Conservation (phyloP, 179 eudicot species). For the Actinidia arguta region DNA sequence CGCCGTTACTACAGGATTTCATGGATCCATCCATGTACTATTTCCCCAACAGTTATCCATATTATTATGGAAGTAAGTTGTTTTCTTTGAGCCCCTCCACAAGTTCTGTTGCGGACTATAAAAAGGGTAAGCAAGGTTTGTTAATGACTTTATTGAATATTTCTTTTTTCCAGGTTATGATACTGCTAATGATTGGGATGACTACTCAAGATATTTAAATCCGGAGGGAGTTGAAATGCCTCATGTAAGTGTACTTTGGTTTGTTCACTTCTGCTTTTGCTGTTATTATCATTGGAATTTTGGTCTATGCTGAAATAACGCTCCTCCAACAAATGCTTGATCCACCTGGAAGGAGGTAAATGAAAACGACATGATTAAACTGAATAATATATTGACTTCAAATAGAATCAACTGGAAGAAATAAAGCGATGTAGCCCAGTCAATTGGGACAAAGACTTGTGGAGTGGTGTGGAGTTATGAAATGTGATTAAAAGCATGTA, state of each 20-base stretch:
- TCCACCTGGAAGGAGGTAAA: neutral
- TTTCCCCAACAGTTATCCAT: constrained; percentile 58
- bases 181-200: constrained; percentile 62
- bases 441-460: neutral
- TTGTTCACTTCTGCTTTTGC: neutral
- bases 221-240: constrained; percentile 73
- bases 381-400: neutral
- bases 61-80: constrained; percentile 60
- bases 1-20: constrained; percentile 64
- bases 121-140: neutral
- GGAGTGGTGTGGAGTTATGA: neutral
- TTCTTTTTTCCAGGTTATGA: constrained; percentile 58
- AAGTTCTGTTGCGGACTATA: neutral
- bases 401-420: neutral
- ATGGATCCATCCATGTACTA: constrained; percentile 62
- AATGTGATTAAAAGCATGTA: neutral
- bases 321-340: neutral
- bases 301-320: neutral
- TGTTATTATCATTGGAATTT: neutral
- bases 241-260: constrained; percentile 17
- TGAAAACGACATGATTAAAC: neutral
- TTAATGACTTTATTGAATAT: neutral
- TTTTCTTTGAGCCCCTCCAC: neutral
- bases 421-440: neutral
- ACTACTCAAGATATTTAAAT: constrained; percentile 67